Evolutionary conservation across 75 land plant genomes (phyloP), one percentile per base, ranked within the genome.

Genomic region (Isoetes taiwanensis): DNA sequence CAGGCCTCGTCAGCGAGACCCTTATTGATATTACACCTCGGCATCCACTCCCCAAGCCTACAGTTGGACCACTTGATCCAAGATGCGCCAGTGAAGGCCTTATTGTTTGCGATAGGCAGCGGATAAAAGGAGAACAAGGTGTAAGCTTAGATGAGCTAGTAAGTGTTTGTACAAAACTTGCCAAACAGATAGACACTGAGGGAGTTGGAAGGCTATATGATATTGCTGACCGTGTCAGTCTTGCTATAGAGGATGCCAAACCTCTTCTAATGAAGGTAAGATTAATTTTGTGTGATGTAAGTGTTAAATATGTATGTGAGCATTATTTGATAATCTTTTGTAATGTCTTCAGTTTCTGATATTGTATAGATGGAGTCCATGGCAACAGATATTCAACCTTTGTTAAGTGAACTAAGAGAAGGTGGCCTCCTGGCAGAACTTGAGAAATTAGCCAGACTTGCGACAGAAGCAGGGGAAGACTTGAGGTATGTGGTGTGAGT

Each of bases 1-100:
- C 95, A 27, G 98, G 98, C 34, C 83, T 93, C 33, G 78, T 88
- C 23, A 90, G 86, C 71, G 98, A 93, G 65, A 87, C 98, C 27
- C 11, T 93, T 30, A 87, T 93, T 64, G 97, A 90, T 55, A 84
- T 90, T 32, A 86, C 85, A 21, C 97, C 97, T 27, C 59, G 59
- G 28, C 48, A 72, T 62, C 97, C 94, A 14, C 63, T 87, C 23
- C 97, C 97, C 19, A 40, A 56, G 12, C 77, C 88, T 30, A 62
- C 85, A 1, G 78, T 66, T 0, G 88, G 97, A 2, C 98, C 98
- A 19, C 73, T 84, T 40, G 77, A 93, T 46, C 60, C 79, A 16
- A 67, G 62, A 2, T 93, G 98, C 58, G 48, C 26, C 4, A 67
- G 66, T 28, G 98, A 93, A 57, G 98, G 98, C 33, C 61, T 87